Conservation (phyloP, 2,329 filamentous ascomycete species). For the Hypocrella siamensis region DNA sequence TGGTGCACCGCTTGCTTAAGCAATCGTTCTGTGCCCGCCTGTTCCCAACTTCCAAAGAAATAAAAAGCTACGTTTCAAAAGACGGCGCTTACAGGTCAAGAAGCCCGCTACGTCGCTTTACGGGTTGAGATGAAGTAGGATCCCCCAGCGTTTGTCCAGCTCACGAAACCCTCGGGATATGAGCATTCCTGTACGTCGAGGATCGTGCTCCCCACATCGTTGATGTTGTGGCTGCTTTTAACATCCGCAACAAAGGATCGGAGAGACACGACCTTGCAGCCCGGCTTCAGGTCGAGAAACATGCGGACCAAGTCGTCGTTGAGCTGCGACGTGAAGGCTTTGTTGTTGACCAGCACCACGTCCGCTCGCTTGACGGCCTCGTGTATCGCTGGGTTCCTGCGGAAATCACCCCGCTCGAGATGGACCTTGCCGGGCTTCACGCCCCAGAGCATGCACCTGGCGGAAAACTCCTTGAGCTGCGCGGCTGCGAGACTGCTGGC, state of each 20-base stretch:
- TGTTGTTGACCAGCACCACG: slow-evolving; percentile 96
- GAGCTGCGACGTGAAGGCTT: slow-evolving; percentile 78
- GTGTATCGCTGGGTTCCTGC: slow-evolving; percentile 54
- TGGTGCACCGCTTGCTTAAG: too few species aligned
- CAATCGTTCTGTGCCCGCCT: too few species aligned
- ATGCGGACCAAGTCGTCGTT: slow-evolving; percentile 76
- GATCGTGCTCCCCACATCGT: slow-evolving; percentile 67
- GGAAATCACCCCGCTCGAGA: slow-evolving; percentile 73
- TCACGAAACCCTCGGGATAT: slow-evolving; percentile 60
- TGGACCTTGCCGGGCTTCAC: slow-evolving; percentile 64
- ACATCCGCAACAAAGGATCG: slow-evolving; percentile 79
- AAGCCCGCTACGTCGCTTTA: slow-evolving; percentile 24
- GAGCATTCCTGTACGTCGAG: slow-evolving; percentile 54
- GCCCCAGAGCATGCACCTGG: slow-evolving; percentile 83
- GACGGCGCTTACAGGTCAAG: too few species aligned
- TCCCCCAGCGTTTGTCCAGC: slow-evolving; percentile 77
- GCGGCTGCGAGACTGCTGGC: slow-evolving; percentile 67
- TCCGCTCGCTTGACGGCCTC: slow-evolving; percentile 69
- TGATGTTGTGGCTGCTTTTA: slow-evolving; percentile 60
- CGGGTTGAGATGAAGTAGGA: slow-evolving; percentile 81
- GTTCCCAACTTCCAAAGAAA: too few species aligned
- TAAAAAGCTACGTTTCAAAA: too few species aligned
- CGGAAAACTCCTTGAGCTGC: slow-evolving; percentile 68
- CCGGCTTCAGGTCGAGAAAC: slow-evolving; percentile 85
- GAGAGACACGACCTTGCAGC: slow-evolving; percentile 78